These are phyloP conservation scores for Chlamydomonas eustigma DNA, from an alignment of 139 green algal species.

Conservation along the genomic window DNA sequence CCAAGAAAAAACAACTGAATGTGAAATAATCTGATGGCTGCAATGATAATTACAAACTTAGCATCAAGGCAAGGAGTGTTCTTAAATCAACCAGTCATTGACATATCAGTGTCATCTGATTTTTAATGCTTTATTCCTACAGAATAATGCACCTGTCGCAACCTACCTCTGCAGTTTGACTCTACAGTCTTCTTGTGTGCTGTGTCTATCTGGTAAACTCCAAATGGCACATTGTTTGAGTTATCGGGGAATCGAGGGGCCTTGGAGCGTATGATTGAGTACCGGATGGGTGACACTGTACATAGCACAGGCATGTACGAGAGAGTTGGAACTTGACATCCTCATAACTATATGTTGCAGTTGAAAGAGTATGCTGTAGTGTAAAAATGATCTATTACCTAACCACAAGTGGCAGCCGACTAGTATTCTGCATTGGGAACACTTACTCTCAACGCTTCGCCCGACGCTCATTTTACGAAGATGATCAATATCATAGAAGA, in stretches of 20 bases:
- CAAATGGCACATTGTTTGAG: slow-evolving; percentile 17
- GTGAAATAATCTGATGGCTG: background rate
- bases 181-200: slow-evolving; percentile 16
- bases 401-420: background rate
- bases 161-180: background rate
- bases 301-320: background rate
- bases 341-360: background rate
- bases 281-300: slow-evolving; percentile 7
- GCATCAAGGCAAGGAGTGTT: background rate
- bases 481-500: slow-evolving; percentile 12
- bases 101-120: background rate
- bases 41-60: background rate
- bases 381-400: background rate
- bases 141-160: background rate
- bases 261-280: background rate
- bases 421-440: background rate
- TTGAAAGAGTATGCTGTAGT: background rate
- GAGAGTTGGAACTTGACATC: background rate
- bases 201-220: slow-evolving; percentile 26
- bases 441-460: background rate
- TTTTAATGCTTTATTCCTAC: background rate
- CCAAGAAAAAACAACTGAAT: no score
- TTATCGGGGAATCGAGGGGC: slow-evolving; percentile 1
- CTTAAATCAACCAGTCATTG: background rate
- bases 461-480: slow-evolving; percentile 11